Percentiles rank a stretch among this genome's conserved stretches.
Evolutionary conservation across 345 rosid species (phyloP).

Genomic region (Firmiana major): DNA sequence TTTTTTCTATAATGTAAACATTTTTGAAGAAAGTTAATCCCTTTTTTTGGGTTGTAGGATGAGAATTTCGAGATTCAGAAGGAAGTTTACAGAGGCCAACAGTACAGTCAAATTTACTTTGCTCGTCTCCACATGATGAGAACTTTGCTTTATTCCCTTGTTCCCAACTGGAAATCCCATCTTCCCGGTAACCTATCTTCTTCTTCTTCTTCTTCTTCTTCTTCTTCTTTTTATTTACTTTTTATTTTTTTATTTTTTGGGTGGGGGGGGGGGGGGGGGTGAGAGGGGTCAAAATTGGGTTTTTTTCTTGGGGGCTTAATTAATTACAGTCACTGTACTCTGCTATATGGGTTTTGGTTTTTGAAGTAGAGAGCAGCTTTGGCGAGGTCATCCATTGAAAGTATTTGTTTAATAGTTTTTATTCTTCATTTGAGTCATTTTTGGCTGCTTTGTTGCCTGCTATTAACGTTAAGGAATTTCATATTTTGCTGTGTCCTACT

Average conservation of each 20-base stretch:
- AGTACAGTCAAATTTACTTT: conserved; percentile 91
- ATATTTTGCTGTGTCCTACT: neutral
- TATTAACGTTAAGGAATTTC: neutral
- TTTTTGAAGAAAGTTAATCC: neutral
- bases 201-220: neutral
- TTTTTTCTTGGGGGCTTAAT: neutral
- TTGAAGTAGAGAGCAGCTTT: neutral
- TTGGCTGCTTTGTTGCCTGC: neutral
- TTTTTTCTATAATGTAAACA: neutral
- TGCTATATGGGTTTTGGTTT: neutral
- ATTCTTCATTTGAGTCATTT: neutral
- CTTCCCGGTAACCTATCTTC: conserved; percentile 42
- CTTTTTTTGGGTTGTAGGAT: conserved; percentile 40
- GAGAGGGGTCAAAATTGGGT: neutral
- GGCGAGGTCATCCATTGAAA: neutral
- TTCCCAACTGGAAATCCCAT: conserved; percentile 68
- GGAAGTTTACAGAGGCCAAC: conserved; percentile 78
- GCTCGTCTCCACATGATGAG: conserved; percentile 81
- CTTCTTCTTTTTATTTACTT: neutral
- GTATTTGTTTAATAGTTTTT: neutral
- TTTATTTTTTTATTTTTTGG: neutral
- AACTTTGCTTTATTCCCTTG: conserved; percentile 71
- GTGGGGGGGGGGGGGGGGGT: too few species aligned
- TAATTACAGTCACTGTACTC: neutral
- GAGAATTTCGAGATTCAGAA: conserved; percentile 64